A percentile compares a stretch with the other conserved stretches of the same genome.
Conservation (phyloP, 805 yeast species). For the Alloascoidea africana region DNA sequence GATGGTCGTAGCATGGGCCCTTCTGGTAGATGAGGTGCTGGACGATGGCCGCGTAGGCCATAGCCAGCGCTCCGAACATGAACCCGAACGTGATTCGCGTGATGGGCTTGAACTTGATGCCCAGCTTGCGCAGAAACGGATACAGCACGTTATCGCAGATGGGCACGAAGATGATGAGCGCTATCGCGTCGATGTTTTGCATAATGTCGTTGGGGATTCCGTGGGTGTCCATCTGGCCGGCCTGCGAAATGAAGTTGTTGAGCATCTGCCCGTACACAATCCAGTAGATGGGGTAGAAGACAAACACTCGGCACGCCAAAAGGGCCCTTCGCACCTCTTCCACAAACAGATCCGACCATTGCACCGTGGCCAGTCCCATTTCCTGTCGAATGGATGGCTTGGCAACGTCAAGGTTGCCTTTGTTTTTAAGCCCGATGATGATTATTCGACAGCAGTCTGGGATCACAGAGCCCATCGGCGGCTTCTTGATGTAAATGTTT, state of each 20-base stretch:
- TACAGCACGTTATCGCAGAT: slow-evolving; percentile 30
- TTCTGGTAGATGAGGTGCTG: slow-evolving; percentile 32
- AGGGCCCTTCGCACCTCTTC: slow-evolving; percentile 46
- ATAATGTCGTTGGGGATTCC: slow-evolving; percentile 44
- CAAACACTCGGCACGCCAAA: slow-evolving; percentile 44
- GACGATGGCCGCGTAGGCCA: slow-evolving; percentile 32
- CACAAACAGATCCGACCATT: slow-evolving; percentile 35
- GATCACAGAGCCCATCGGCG: slow-evolving; percentile 32
- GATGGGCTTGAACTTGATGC: slow-evolving; percentile 28
- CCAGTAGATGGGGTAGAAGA: slow-evolving; percentile 47
- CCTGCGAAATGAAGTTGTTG: slow-evolving; percentile 29
- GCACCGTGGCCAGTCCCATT: slow-evolving; percentile 25
- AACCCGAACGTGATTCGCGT: slow-evolving; percentile 33
- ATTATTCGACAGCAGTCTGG: slow-evolving; percentile 26
- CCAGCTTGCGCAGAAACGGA: slow-evolving; percentile 27
- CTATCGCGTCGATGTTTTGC: slow-evolving; percentile 36
- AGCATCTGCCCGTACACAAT: slow-evolving; percentile 31
- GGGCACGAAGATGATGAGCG: slow-evolving; percentile 36
- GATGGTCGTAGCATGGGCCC: slow-evolving; percentile 33
- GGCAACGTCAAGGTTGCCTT: slow-evolving; percentile 36
- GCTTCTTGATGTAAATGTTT: slow-evolving; percentile 19
- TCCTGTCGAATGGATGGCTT: slow-evolving; percentile 41
- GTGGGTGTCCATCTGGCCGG: slow-evolving; percentile 34
- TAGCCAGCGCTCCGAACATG: slow-evolving; percentile 28
- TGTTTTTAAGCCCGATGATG: slow-evolving; percentile 25